Conservation (phyloP, 1,139 yeast genomes). For the Taphrina sp. region DNA sequence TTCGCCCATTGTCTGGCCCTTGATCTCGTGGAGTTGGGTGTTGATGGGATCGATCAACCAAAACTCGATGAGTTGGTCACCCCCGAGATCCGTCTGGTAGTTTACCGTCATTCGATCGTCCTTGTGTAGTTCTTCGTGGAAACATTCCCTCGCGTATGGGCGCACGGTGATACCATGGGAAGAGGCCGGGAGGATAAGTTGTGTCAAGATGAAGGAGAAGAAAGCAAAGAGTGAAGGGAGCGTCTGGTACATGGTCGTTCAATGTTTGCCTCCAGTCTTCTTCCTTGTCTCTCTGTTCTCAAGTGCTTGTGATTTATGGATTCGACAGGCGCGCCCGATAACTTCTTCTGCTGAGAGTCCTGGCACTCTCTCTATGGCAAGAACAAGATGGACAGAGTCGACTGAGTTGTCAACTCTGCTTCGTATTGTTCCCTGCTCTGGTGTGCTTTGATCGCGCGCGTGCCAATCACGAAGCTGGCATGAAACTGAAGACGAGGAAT, state of each 20-base stretch:
- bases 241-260: not conserved
- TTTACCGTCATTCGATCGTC: slow-evolving; percentile 86
- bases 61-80: slow-evolving; percentile 58
- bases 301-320: too few species aligned
- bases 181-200: slow-evolving; percentile 42
- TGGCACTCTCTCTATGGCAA: too few species aligned
- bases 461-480: too few species aligned
- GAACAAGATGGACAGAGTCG: too few species aligned
- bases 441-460: too few species aligned
- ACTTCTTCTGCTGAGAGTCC: too few species aligned
- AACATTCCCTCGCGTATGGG: slow-evolving; percentile 73
- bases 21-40: slow-evolving; percentile 52
- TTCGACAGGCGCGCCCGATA: too few species aligned
- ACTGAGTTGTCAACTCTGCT: too few species aligned
- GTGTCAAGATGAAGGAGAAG: slow-evolving; percentile 51
- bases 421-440: too few species aligned
- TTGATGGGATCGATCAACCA: slow-evolving; percentile 59
- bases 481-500: too few species aligned
- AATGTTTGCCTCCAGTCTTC: not conserved
- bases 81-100: slow-evolving; percentile 82
- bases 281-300: not conserved
- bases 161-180: slow-evolving; percentile 35
- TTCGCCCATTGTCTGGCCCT: slow-evolving; percentile 76
- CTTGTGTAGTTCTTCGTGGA: slow-evolving; percentile 73
- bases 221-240: not conserved